Base-by-base conservation (phyloP, 352 stramenopile species). In the Chrysophaeum taylorii region DNA sequence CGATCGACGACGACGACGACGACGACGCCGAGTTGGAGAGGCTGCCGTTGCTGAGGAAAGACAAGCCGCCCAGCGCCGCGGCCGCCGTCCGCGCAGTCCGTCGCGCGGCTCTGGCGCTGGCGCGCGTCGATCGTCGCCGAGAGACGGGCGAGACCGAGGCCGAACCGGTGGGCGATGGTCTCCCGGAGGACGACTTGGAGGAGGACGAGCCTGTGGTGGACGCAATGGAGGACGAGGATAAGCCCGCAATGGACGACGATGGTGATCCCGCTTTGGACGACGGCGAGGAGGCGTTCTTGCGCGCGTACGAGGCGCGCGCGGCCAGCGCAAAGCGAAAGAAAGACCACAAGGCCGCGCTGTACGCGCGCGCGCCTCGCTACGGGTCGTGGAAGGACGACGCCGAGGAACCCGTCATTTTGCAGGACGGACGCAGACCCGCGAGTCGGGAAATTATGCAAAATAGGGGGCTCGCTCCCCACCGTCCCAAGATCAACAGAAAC, bases 401-500 rank as follows among this genome's bases (percentile, higher is more conserved):
- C 35, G 78, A 89, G 39, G 79, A 84, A 18, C 50, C 9, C 27
- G 52, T 31, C 9, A 7, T 69, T 42, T 45, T 69, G 35, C 39
- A n/a, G 63, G 92, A 85, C 42, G 86, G 87, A 75, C 95, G 92
- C 75, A 84, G 93, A 74, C 89, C 89, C 48, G 93, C 93, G 48
- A 88, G 86, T 63, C 91, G 92, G 72, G 83, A 93, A 70, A 98
- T 99, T 64, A 90, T 99, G 73, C 97, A 97, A 80, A 99, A 99
- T 81, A 89, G 93, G 74, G 95, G 95, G 12, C 83, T 99, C 66
- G 96, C 96, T 72, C 84, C 94, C 33, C 93, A 98, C 85, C 97
- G 97, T 81, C 94, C 85, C 80, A 98, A 98, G 79, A 82, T 97
- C 68, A 98, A 98, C 81, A 87, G 95, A 50, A 99, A 99, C 78